Conservation (phyloP, 441 rosid species). For the Eutrema salsugineum region DNA sequence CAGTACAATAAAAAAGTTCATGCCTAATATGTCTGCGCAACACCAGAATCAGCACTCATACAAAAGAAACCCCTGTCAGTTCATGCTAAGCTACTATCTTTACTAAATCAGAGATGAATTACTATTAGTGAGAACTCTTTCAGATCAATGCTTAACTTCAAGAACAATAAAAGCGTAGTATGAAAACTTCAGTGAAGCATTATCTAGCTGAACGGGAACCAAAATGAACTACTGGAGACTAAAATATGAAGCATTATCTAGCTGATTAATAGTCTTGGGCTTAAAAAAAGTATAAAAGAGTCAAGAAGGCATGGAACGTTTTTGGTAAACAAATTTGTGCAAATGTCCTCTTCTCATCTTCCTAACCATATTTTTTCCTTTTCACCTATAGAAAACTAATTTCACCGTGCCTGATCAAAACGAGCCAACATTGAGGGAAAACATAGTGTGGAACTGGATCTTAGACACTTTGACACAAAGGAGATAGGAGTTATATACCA, state of each 20-base stretch:
- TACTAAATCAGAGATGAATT: conserved; percentile 4
- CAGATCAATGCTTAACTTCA: conserved; percentile 7
- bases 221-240: conserved; percentile 4
- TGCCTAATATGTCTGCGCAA: neutral
- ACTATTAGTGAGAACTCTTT: neutral
- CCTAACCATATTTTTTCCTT: conserved; percentile 5
- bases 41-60: conserved; percentile 12
- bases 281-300: neutral
- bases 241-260: neutral
- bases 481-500: conserved; percentile 49
- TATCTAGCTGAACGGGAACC: neutral
- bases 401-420: neutral
- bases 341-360: neutral
- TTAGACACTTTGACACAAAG: conserved; percentile 20
- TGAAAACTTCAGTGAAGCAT: neutral
- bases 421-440: neutral
- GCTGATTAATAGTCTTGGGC: neutral
- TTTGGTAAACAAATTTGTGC: neutral
- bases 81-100: neutral
- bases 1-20: neutral
- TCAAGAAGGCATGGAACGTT: neutral
- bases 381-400: neutral
- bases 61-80: neutral
- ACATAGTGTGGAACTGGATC: neutral
- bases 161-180: neutral